A percentile compares a stretch with the other conserved stretches of the same genome.
phyloP scores from a whole-genome alignment of 768 basidiomycete genomes.

The Mrakia blollopis region DNA sequence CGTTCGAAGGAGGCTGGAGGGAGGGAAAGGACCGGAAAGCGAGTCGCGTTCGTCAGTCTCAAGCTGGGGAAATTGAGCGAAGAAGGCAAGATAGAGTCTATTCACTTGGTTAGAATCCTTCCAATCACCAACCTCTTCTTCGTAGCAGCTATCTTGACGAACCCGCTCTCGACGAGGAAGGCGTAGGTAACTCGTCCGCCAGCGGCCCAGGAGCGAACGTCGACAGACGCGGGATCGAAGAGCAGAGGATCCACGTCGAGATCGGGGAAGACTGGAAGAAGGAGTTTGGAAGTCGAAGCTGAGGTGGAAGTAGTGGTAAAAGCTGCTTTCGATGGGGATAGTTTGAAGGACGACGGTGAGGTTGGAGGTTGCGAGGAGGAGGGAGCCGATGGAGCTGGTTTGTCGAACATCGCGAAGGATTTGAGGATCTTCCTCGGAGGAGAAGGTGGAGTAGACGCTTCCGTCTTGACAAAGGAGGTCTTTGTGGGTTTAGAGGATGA shows the following conservation, averaged over 20 bases:
- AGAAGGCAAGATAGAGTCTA: background rate
- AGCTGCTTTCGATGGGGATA: background rate
- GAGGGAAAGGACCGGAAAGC: background rate
- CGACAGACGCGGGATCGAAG: conserved; percentile 23
- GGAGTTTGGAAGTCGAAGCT: background rate
- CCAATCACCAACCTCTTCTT: conserved; percentile 23
- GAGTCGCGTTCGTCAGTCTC: background rate
- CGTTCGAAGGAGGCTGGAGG: conserved; percentile 61
- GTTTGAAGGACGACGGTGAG: background rate
- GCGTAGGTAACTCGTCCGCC: conserved; percentile 24
- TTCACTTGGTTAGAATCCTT: conserved; percentile 25
- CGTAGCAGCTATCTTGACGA: conserved; percentile 20
- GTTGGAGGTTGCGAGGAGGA: background rate
- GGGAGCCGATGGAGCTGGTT: background rate
- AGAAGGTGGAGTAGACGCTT: background rate
- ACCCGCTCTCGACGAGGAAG: conserved; percentile 24
- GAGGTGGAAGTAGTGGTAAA: background rate
- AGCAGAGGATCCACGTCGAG: conserved; percentile 29
- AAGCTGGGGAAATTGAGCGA: background rate
- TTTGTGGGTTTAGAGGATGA: background rate
- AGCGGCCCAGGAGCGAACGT: conserved; percentile 13
- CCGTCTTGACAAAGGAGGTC: background rate
- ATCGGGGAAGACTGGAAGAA: conserved; percentile 7
- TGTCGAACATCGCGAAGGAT: conserved; percentile 10
- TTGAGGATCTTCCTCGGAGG: background rate